Evolutionary conservation across 2,329 filamentous ascomycete genomes (phyloP).

Genomic region (Colletotrichum higginsianum): DNA sequence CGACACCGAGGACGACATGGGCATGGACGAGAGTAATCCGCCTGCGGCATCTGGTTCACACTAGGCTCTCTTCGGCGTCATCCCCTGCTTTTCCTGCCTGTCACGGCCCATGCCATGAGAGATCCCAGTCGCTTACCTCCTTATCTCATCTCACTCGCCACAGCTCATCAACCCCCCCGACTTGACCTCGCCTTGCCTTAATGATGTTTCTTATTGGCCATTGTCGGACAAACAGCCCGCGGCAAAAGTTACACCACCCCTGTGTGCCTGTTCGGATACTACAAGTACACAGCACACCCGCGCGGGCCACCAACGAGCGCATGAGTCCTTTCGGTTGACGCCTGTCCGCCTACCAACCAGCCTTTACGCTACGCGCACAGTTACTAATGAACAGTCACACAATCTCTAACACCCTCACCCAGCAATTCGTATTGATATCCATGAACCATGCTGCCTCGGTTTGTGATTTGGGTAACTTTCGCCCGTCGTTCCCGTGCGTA

Average conservation of each 20-base stretch:
- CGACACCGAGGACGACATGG: neutral
- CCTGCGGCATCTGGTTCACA: constrained; percentile 2
- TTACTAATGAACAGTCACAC: constrained; percentile 32
- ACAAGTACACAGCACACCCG: too few relatives aligned
- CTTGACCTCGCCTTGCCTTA: constrained; percentile 5
- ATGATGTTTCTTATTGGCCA: too few relatives aligned
- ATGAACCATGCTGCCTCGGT: neutral
- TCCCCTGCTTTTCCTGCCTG: neutral
- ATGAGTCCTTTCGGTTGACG: too few relatives aligned
- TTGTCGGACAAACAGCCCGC: neutral
- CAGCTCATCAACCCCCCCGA: neutral
- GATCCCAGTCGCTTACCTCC: constrained; percentile 7
- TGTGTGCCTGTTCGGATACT: too few relatives aligned
- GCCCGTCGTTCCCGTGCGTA: constrained; percentile 28
- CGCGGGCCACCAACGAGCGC: too few relatives aligned
- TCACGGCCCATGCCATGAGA: neutral
- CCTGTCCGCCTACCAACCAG: too few relatives aligned
- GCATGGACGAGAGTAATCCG: neutral
- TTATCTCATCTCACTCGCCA: constrained; percentile 18
- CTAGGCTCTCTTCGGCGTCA: neutral
- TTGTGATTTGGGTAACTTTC: constrained; percentile 32
- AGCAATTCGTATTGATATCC: neutral
- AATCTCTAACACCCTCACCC: constrained; percentile 5
- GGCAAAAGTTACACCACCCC: neutral
- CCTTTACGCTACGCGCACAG: neutral